Evolutionary conservation across 202 grass and related monocot genomes (phyloP), one percentile per base, ranked within the genome.

Genomic region (Saccharum hybrid): DNA sequence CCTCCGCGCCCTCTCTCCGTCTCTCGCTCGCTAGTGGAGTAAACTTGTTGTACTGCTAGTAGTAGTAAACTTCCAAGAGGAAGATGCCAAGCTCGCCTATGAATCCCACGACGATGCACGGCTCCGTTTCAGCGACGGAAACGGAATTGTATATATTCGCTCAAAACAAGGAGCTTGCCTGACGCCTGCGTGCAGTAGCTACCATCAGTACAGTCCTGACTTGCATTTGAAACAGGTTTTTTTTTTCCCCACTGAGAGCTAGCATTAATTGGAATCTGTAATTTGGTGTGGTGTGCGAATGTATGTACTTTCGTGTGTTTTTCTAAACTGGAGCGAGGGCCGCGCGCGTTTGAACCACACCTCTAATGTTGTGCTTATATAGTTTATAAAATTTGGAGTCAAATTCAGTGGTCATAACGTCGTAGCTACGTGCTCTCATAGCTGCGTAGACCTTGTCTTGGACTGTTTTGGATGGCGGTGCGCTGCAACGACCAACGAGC

Each of bases 91-190:
- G 6, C 7, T 37, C 66, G 75, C n/a, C 42, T 57, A 80, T 87
- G 80, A 83, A 87, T 80, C 63, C 75, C 84, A 90, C 75, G 73
- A 71, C 52, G 34, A 68, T n/a, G 61, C 61, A 45, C 14, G 84
- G 63, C 43, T 83, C 80, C 84, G 80, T 83, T 80, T 39, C 42
- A 86, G 82, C 88, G 75, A 83, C 75, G 88, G 66, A 63, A 57
- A 87, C 75, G 83, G 66, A 54, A 59, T 83, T 64, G 74, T 60
- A 74, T 75, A 60, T 23, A 11, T 52, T 76, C 76, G n/a, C 87
- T 84, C 60, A 8, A 81, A 88, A 81, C 70, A 80, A 84, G 62
- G 75, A 80, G 65, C 39, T 41, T 74, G 71, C 71, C 33, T 31
- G 41, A 23, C 22, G 45, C 69, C 69, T 31, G 42, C 2, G 68